Base-by-base conservation (phyloP, 306 rosid species). In the Prunus campanulata region DNA sequence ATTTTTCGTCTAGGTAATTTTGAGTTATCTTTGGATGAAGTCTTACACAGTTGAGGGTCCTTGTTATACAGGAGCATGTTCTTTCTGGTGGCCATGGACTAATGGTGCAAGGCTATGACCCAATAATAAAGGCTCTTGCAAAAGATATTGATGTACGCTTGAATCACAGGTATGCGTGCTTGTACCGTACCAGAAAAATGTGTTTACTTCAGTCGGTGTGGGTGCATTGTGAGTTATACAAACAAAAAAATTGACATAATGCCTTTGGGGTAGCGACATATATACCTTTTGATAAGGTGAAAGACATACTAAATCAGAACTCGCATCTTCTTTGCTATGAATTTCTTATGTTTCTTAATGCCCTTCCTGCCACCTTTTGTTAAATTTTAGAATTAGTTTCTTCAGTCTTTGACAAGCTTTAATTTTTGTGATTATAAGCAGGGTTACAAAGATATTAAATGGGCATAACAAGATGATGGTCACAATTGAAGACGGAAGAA, bases 51-150 rank as follows among this genome's bases (percentile, higher is more conserved):
- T 49, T 72, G 56, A 24, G 11, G 67, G 55, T 44, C 14, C 68
- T 44, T 72, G 39, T 57, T 59, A 11, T 16, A 54, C 80, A 90
- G 93, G 96, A 91, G 83, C 85, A 91, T 56, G 90, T 91, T 56
- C 96, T 91, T 61, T 71, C 93, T 49, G 96, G 96, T 63, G 96
- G 96, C 79, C 96, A 91, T 68, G 96, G 96, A 75, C 91, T 91
- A 77, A 91, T 91, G 96, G 91, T 91, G 82, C 88, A 85, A 79
- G 96, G 96, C 32, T 88, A 88, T 77, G 86, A 80, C 76, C 93
- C 96, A 50, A 77, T 91, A 71, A 88, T 91, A 85, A 84, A 88
- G 56, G 66, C 86, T 83, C 93, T 91, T 70, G 91, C 93, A 77
- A 85, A 91, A 72, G 90, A 87, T 82, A 77, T 91, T 44, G 91